phyloP scores from a whole-genome alignment of 2,329 filamentous ascomycete genomes.

The Trichoderma harzianum region DNA sequence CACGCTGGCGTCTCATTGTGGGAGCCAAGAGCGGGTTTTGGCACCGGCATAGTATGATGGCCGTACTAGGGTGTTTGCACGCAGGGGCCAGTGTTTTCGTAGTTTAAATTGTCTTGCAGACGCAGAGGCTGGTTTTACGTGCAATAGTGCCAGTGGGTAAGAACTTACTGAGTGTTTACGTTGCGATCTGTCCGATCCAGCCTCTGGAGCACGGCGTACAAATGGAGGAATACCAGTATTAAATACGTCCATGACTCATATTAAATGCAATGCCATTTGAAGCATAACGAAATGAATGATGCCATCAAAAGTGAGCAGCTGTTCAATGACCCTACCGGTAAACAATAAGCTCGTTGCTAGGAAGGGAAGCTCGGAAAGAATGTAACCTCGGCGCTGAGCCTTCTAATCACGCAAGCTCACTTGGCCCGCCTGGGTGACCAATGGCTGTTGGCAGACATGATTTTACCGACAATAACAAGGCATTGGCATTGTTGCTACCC shows the following conservation, averaged over 20 bases:
- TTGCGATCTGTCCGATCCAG: background rate
- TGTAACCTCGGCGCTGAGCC: background rate
- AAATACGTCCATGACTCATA: background rate
- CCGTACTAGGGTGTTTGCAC: background rate
- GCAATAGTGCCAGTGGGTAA: too few relatives aligned
- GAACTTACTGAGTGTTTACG: too few relatives aligned
- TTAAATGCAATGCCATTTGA: background rate
- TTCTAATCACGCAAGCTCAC: conserved; percentile 1
- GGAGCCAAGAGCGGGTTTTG: background rate
- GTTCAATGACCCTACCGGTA: background rate
- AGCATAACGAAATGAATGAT: background rate
- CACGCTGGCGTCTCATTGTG: background rate
- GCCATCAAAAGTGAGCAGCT: background rate
- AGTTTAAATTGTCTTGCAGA: background rate
- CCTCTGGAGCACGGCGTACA: background rate
- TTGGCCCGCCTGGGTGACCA: background rate
- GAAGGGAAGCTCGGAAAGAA: background rate
- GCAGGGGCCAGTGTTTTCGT: background rate
- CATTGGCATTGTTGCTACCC: background rate
- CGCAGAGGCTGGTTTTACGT: background rate
- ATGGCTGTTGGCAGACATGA: background rate
- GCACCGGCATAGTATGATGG: background rate
- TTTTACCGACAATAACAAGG: background rate
- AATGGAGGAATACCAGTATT: background rate
- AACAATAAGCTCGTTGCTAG: background rate